A percentile compares a stretch with the other conserved stretches of the same genome.
Conservation (phyloP, 2,329 filamentous ascomycete genomes). For the Xylariaceae sp. region DNA sequence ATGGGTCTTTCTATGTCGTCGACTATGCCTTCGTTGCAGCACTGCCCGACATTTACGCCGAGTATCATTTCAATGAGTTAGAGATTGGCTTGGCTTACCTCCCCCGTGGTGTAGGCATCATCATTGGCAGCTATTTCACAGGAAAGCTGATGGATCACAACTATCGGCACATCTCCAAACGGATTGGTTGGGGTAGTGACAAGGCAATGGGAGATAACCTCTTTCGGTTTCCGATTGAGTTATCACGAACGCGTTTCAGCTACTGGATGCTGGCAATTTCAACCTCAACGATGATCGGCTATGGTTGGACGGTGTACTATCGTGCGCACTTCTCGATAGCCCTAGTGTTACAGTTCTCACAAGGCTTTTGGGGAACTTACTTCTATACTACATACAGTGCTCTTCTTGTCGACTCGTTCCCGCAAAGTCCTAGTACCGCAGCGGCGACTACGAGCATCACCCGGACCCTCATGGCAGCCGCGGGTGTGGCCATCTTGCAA, state of each 20-base stretch:
- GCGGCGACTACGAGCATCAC: background rate
- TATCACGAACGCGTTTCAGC: background rate
- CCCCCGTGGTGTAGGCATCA: background rate
- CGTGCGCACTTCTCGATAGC: background rate
- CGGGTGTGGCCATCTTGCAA: background rate
- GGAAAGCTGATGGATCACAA: background rate
- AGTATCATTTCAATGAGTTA: background rate
- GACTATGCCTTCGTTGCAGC: background rate
- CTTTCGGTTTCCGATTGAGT: background rate
- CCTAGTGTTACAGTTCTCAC: background rate
- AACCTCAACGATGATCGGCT: background rate
- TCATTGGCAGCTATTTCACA: background rate
- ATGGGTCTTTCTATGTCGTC: background rate
- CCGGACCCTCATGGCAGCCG: background rate
- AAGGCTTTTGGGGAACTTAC: background rate
- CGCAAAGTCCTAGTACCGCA: background rate
- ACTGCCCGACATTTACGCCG: background rate
- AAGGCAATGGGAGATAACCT: background rate
- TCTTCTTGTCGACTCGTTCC: background rate
- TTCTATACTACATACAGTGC: constrained; percentile 3
- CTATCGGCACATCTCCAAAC: background rate
- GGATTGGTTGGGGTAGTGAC: background rate
- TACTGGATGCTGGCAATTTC: background rate
- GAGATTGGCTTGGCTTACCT: background rate
- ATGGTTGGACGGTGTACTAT: background rate